Evolutionary conservation across 2,329 filamentous ascomycete species (phyloP).

Genomic region (Ceratocystis lukuohia): DNA sequence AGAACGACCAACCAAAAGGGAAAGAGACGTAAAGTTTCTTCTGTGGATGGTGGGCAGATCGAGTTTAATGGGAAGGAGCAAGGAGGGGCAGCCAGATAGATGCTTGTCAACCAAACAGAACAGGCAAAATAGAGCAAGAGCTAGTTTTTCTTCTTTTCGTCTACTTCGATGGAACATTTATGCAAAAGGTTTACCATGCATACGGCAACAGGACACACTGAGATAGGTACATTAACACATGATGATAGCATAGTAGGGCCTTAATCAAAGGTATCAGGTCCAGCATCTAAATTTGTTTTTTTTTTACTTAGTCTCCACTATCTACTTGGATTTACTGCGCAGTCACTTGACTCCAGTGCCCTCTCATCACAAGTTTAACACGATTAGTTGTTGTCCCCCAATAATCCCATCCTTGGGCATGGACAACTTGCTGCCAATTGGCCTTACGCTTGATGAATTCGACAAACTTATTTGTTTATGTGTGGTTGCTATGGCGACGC

Average conservation of each 20-base stretch:
- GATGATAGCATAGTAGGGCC: not conserved
- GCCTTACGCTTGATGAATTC: not conserved
- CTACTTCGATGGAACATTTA: not conserved
- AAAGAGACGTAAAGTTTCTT: not conserved
- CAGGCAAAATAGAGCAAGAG: not conserved
- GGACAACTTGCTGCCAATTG: not conserved
- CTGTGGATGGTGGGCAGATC: not conserved
- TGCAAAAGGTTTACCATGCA: not conserved
- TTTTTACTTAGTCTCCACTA: too few species aligned
- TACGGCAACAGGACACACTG: not conserved
- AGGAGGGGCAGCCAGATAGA: not conserved
- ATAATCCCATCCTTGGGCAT: not conserved
- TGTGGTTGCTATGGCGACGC: conserved; percentile 7
- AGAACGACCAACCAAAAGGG: not conserved
- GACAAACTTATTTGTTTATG: not conserved
- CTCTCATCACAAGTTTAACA: not conserved
- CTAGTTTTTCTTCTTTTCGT: not conserved
- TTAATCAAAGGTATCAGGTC: not conserved
- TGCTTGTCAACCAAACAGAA: not conserved
- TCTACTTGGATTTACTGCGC: too few species aligned
- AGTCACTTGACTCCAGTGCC: not conserved
- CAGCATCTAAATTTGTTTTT: not conserved
- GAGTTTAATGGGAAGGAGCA: conserved; percentile 6
- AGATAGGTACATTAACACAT: not conserved
- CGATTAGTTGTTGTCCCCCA: not conserved